Conservation (phyloP, 768 basidiomycete species). For the Tricholoma furcatifolium region DNA sequence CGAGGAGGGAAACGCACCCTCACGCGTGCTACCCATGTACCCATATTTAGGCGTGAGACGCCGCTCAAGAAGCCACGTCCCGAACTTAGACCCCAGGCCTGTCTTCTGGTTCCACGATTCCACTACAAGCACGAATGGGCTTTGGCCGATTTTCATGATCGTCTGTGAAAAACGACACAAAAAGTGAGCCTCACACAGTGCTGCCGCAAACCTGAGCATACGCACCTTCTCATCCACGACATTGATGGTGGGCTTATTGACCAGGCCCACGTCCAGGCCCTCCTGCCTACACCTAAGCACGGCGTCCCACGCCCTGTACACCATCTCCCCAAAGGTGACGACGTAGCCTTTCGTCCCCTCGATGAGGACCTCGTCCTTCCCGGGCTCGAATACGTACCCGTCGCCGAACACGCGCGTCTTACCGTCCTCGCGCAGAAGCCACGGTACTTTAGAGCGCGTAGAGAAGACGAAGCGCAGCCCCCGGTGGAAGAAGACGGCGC, state of each 20-base stretch:
- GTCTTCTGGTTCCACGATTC: constrained; percentile 91
- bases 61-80: constrained; percentile 86
- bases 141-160: constrained; percentile 69
- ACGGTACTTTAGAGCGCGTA: constrained; percentile 87
- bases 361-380: constrained; percentile 79
- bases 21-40: constrained; percentile 79
- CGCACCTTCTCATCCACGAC: constrained; percentile 76
- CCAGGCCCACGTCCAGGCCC: constrained; percentile 78
- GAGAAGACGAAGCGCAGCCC: constrained; percentile 88
- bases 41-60: constrained; percentile 75
- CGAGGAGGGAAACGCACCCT: constrained; percentile 43
- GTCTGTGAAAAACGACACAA: constrained; percentile 30
- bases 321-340: constrained; percentile 84
- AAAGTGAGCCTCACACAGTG: too few relatives aligned
- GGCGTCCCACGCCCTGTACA: constrained; percentile 82
- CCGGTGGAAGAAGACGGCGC: constrained; percentile 78
- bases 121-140: constrained; percentile 79
- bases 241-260: constrained; percentile 86
- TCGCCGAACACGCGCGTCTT: constrained; percentile 28
- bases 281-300: constrained; percentile 69
- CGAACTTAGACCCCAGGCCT: constrained; percentile 84
- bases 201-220: neutral
- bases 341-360: constrained; percentile 83
- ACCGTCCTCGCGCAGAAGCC: constrained; percentile 77
- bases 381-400: constrained; percentile 77